Conservation (phyloP, 306 rosid species). For the Canavalia ensiformis region DNA sequence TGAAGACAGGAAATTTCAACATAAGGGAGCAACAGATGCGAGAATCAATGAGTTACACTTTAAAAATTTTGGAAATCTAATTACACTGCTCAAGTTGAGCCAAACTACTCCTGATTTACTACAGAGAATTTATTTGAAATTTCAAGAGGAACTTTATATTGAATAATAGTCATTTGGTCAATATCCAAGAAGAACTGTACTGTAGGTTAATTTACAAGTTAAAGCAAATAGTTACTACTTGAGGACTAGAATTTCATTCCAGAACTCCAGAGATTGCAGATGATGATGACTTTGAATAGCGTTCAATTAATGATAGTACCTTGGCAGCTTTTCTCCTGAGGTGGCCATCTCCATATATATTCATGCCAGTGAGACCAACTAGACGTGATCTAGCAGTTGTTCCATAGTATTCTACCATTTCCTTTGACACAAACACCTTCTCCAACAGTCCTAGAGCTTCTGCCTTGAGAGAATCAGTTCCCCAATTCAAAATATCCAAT, state of each 20-base stretch:
- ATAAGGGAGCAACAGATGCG: neutral
- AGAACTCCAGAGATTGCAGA: constrained; percentile 61
- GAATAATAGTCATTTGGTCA: too few relatives aligned
- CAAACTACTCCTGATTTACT: neutral
- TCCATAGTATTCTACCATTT: constrained; percentile 75
- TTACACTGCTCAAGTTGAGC: neutral
- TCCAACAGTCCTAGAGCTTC: constrained; percentile 76
- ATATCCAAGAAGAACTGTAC: too few relatives aligned
- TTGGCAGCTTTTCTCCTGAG: constrained; percentile 71
- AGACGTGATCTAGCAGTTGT: constrained; percentile 61
- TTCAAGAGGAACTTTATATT: neutral
- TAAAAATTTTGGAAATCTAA: neutral
- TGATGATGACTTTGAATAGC: constrained; percentile 75
- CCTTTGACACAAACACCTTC: constrained; percentile 74
- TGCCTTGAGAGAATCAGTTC: constrained; percentile 67
- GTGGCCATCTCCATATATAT: constrained; percentile 59
- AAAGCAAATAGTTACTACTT: constrained; percentile 8
- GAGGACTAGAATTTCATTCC: constrained; percentile 43
- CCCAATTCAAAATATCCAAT: constrained; percentile 79
- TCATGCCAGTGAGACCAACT: constrained; percentile 61
- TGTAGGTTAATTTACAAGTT: neutral
- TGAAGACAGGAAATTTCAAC: constrained; percentile 4
- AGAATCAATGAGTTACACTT: constrained; percentile 11
- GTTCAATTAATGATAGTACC: constrained; percentile 71
- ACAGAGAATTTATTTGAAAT: neutral